phyloP scores from a whole-genome alignment of 352 stramenopile genomes.

The Globisporangium mamillatum region DNA sequence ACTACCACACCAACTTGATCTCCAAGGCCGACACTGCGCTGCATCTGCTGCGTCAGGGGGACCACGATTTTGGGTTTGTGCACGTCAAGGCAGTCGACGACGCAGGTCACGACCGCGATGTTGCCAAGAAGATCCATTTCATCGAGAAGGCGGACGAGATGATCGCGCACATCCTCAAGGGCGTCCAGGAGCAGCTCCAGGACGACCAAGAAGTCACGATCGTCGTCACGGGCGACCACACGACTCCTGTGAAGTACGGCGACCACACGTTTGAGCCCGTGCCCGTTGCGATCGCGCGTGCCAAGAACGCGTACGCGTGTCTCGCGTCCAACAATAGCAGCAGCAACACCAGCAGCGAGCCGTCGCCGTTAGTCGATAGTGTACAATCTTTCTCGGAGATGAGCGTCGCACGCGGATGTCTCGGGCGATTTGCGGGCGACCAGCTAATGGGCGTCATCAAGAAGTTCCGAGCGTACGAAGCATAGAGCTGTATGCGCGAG shows the following conservation, averaged over 20 bases:
- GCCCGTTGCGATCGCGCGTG: conserved; percentile 72
- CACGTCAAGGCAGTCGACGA: conserved; percentile 88
- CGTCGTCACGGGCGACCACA: conserved; percentile 86
- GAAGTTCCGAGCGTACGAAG: conserved; percentile 49
- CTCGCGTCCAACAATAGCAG: conserved; percentile 12
- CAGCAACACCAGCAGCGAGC: not conserved
- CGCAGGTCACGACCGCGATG: conserved; percentile 81
- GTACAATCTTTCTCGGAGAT: conserved; percentile 69
- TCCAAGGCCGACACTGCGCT: conserved; percentile 80
- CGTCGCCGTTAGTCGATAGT: conserved; percentile 39
- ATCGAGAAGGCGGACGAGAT: conserved; percentile 85
- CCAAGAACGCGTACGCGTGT: conserved; percentile 29
- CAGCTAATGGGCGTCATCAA: conserved; percentile 86
- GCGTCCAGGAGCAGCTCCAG: conserved; percentile 38
- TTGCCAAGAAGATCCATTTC: conserved; percentile 83
- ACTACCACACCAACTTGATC: conserved; percentile 82
- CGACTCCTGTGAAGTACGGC: conserved; percentile 82
- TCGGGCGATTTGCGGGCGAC: conserved; percentile 81
- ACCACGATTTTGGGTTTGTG: conserved; percentile 81
- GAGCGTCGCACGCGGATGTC: conserved; percentile 54
- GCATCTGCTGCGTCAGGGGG: conserved; percentile 28
- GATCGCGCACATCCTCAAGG: conserved; percentile 56
- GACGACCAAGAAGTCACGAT: conserved; percentile 63
- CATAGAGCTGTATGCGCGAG: conserved; percentile 21
- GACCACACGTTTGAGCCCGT: conserved; percentile 88